These are phyloP conservation scores for Acanthamoeba lugdunensis DNA, from an alignment of 208 protist species.

Conservation along the genomic window DNA sequence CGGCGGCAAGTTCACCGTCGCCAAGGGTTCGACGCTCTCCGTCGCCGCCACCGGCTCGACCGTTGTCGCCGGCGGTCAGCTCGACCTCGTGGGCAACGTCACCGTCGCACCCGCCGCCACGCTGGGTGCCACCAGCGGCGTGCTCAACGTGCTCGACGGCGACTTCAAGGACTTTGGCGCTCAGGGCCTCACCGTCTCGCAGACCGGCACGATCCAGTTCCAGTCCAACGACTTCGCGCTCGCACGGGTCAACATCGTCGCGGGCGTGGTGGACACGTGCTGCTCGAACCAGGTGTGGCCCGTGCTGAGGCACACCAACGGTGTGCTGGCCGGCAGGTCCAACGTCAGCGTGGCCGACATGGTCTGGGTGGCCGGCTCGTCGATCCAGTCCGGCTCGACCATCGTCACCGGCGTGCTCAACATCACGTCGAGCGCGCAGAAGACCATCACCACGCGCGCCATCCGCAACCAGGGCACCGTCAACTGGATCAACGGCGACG, in stretches of 20 bases:
- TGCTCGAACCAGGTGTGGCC: constrained; percentile 69
- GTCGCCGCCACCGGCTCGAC: not conserved
- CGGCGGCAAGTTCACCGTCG: constrained; percentile 10
- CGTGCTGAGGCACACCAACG: not conserved
- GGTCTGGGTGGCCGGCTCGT: constrained; percentile 11
- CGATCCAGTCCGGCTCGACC: constrained; percentile 30
- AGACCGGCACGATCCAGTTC: constrained; percentile 45
- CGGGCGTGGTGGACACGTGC: constrained; percentile 44
- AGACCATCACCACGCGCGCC: constrained; percentile 57
- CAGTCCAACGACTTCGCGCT: constrained; percentile 47
- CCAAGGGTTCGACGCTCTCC: not conserved
- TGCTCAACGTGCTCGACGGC: constrained; percentile 43
- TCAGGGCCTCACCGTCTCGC: not conserved
- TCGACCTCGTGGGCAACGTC: constrained; percentile 48
- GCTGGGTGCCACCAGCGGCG: constrained; percentile 28
- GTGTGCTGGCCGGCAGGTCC: constrained; percentile 34
- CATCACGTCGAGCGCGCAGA: constrained; percentile 40
- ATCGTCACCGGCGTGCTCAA: constrained; percentile 48
- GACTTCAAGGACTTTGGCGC: constrained; percentile 43
- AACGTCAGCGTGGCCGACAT: constrained; percentile 46
- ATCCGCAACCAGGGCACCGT: constrained; percentile 41
- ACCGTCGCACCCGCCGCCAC: not conserved
- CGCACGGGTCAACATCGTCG: not conserved
- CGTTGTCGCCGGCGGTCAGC: constrained; percentile 24
- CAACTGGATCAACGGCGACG: constrained; percentile 59